Evolutionary conservation across 306 rosid genomes (phyloP), one percentile per base, ranked within the genome.

Genomic region (Castanopsis chinensis): DNA sequence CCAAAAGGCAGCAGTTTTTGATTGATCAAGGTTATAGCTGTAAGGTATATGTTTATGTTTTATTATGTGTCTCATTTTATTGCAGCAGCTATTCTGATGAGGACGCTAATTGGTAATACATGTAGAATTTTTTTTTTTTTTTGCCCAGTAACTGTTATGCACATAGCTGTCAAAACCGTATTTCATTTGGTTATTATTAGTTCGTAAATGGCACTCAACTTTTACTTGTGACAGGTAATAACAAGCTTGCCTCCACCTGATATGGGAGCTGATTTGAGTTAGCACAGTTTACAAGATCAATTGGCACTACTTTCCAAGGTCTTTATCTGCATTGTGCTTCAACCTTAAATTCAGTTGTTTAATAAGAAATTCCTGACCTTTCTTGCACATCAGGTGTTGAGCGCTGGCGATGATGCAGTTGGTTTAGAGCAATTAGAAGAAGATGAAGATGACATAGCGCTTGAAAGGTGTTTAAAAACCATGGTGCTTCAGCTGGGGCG

Each of bases 21-120:
- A 92, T 95, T 45, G 99, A 95, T 84, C 99, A 95, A 87, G 99
- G 98, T 87, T 95, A 95, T 84, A 95, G 99, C 85, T 95, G 92
- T 83, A 95, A 95, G 97, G 99, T 92, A 90, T 35, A 72, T 21
- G 51, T 57, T 72, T 53, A 35, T 55, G 49, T 43, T 59, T 56
- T 60, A 9, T 58, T 78, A 55, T 28, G 70, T 30, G 23, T 64
- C 41, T n/a, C 45, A 64, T 64, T 64, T 37, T 64, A 28, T 64
- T 37, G 43, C 21, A 32, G 21, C 12, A 28, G 69, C 9, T 15
- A 6, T 63, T 37, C 45, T 37, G 69, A 63, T 28, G 19, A 27
- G 69, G 69, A 63, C 8, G 10, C 45, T 37, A 37, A 37, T 9
- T 64, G 70, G 21, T 64, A 30, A 64, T 59, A 59, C 32, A 23